A percentile compares a stretch with the other conserved stretches of the same genome.
Evolutionary conservation across 345 rosid species (phyloP).

Genomic region (Murraya paniculata): DNA sequence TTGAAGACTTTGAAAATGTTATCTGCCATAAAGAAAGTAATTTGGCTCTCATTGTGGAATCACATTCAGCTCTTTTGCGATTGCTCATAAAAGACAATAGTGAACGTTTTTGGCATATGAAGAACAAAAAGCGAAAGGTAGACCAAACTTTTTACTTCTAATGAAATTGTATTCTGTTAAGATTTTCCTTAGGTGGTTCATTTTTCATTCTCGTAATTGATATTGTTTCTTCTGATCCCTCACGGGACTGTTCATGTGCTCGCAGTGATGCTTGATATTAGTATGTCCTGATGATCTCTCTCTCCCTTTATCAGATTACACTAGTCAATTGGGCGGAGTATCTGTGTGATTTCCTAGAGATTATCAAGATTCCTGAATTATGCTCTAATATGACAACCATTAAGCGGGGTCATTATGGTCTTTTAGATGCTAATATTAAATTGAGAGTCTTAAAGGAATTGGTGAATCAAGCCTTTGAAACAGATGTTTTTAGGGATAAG

Average conservation of each 20-base stretch:
- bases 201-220: background rate
- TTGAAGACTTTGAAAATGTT: slow-evolving; percentile 93
- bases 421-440: slow-evolving; percentile 57
- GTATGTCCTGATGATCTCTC: slow-evolving; percentile 9
- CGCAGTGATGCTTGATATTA: slow-evolving; percentile 12
- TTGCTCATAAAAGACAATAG: slow-evolving; percentile 54
- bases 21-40: slow-evolving; percentile 85
- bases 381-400: slow-evolving; percentile 47
- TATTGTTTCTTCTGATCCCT: background rate
- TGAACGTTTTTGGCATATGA: slow-evolving; percentile 38
- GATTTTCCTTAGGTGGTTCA: background rate
- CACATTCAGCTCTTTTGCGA: slow-evolving; percentile 77
- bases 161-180: background rate
- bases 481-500: slow-evolving; percentile 58
- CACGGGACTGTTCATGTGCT: background rate
- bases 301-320: slow-evolving; percentile 53
- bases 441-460: slow-evolving; percentile 60
- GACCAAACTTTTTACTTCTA: slow-evolving; percentile 34
- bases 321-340: slow-evolving; percentile 79
- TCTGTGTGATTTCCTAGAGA: slow-evolving; percentile 84
- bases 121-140: slow-evolving; percentile 55
- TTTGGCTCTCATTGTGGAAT: slow-evolving; percentile 70
- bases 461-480: slow-evolving; percentile 60
- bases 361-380: slow-evolving; percentile 47
- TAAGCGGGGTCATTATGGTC: slow-evolving; percentile 89